These are phyloP conservation scores for Aspergillus sp. DNA, from an alignment of 2,329 filamentous ascomycete species.

Conservation along the genomic window DNA sequence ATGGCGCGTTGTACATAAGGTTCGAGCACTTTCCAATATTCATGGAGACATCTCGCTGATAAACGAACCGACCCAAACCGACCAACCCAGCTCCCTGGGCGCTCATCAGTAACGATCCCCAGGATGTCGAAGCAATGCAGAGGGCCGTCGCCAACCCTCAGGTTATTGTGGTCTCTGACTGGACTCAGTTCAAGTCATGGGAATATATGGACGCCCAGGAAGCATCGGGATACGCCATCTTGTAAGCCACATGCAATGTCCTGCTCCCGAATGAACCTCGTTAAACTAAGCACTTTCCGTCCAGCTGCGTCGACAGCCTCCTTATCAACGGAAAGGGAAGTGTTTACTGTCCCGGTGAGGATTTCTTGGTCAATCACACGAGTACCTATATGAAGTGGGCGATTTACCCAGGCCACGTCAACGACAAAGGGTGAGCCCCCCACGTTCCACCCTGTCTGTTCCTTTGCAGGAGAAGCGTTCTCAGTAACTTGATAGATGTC, in stretches of 20 bases:
- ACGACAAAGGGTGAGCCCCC: conserved; percentile 21
- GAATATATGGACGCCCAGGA: not conserved
- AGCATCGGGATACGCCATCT: not conserved
- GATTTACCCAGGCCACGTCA: conserved; percentile 12
- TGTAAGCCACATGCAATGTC: not conserved
- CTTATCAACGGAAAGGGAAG: conserved; percentile 21
- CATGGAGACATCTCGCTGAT: not conserved
- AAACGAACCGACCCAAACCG: not conserved
- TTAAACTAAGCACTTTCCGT: not conserved
- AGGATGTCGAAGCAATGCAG: not conserved
- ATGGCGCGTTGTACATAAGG: not conserved
- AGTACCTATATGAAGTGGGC: conserved; percentile 3
- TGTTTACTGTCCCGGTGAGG: conserved; percentile 18
- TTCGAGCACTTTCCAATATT: not conserved
- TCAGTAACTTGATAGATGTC: not conserved
- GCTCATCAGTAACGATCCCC: not conserved
- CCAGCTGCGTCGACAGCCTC: conserved; percentile 21
- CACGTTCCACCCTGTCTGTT: conserved; percentile 4
- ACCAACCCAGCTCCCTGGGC: not conserved
- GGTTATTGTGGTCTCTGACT: not conserved
- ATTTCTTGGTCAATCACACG: conserved; percentile 14
- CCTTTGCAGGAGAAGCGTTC: not conserved
- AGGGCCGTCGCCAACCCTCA: not conserved
- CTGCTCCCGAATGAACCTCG: not conserved
- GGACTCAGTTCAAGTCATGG: not conserved